phyloP scores from a whole-genome alignment of 2,329 filamentous ascomycete genomes.

The Leptographium procerum region DNA sequence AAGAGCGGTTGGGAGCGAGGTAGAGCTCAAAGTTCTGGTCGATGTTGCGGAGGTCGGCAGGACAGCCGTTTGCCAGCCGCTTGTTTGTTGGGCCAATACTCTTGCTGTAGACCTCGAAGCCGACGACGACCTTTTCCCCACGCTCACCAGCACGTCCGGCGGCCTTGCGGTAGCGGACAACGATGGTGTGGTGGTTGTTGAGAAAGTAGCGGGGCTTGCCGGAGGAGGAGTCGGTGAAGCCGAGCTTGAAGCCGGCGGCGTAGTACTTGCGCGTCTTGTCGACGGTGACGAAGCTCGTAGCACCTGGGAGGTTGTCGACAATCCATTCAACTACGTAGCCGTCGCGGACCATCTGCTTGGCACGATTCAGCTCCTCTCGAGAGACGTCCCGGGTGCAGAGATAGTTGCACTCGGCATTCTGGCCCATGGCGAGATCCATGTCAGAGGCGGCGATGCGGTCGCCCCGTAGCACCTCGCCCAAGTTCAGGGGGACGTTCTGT shows the following conservation, averaged over 20 bases:
- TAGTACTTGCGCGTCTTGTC: conserved; percentile 83
- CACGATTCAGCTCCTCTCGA: conserved; percentile 52
- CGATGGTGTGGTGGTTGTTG: conserved; percentile 81
- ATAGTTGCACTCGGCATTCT: conserved; percentile 60
- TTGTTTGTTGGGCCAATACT: conserved; percentile 54
- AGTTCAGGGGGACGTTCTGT: conserved; percentile 67
- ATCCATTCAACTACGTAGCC: conserved; percentile 91
- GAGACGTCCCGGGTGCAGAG: conserved; percentile 61
- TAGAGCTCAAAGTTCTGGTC: conserved; percentile 57
- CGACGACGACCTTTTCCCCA: conserved; percentile 71
- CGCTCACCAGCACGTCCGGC: conserved; percentile 55
- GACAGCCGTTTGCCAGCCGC: conserved; percentile 55
- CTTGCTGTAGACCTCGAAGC: conserved; percentile 84
- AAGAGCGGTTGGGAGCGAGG: conserved; percentile 51
- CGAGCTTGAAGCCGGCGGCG: conserved; percentile 79
- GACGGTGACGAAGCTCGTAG: conserved; percentile 77
- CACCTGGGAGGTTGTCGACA: conserved; percentile 80
- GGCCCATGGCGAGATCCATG: conserved; percentile 67
- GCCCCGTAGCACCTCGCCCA: conserved; percentile 78
- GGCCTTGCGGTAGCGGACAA: conserved; percentile 65
- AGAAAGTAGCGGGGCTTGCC: conserved; percentile 57
- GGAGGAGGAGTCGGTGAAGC: conserved; percentile 57
- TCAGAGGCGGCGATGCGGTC: conserved; percentile 79
- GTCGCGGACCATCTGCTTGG: conserved; percentile 60
- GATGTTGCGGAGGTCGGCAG: conserved; percentile 51